Percentiles rank a stretch among this genome's conserved stretches.
Conservation (phyloP, 257 asterid species). For the Scutellaria galericulata region DNA sequence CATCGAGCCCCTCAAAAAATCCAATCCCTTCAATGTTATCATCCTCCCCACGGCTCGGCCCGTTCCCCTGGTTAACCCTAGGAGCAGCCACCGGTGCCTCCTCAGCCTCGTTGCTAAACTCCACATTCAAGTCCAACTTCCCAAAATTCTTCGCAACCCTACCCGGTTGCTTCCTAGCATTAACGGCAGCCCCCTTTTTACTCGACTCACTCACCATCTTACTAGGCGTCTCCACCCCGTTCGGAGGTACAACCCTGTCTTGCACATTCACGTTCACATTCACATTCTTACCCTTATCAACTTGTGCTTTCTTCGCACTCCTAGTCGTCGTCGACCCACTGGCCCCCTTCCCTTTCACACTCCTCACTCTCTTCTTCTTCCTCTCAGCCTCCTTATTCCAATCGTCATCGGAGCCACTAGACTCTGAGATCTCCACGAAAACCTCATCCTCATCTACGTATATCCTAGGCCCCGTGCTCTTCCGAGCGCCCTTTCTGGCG, state of each 20-base stretch:
- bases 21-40: constrained; percentile 88
- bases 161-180: constrained; percentile 70
- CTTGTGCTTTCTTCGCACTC: constrained; percentile 51
- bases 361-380: constrained; percentile 44
- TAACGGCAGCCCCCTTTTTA: constrained; percentile 53
- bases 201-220: constrained; percentile 47
- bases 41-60: constrained; percentile 71
- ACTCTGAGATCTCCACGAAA: constrained; percentile 64
- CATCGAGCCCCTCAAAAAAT: constrained; percentile 97
- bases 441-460: constrained; percentile 69
- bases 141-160: constrained; percentile 74
- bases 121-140: constrained; percentile 90
- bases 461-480: constrained; percentile 57
- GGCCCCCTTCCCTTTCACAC: constrained; percentile 44
- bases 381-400: constrained; percentile 51
- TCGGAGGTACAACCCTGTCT: constrained; percentile 49
- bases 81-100: constrained; percentile 71
- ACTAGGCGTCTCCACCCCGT: constrained; percentile 49
- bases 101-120: constrained; percentile 83
- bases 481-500: constrained; percentile 41
- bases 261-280: constrained; percentile 37
- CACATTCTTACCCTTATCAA: constrained; percentile 58
- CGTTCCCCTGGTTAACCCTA: constrained; percentile 58
- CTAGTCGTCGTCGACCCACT: constrained; percentile 37
- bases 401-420: constrained; percentile 73